phyloP scores from a whole-genome alignment of 2,329 filamentous ascomycete species.

The Periconia macrospinosa region DNA sequence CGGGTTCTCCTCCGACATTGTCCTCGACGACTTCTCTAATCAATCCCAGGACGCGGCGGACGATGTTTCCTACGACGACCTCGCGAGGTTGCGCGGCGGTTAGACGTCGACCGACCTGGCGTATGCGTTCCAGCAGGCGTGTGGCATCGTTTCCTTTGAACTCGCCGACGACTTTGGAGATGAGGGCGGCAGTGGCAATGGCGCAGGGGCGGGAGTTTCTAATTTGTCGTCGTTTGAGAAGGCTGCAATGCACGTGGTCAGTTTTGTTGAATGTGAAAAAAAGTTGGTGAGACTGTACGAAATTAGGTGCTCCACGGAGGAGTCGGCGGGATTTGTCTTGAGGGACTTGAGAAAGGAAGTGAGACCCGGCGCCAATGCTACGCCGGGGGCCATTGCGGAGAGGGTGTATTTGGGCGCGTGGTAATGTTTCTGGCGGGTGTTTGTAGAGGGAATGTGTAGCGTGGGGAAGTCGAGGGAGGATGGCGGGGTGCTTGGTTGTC shows the following conservation, averaged over 20 bases:
- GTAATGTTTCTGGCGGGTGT: neutral
- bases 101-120: conserved; percentile 75
- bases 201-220: conserved; percentile 85
- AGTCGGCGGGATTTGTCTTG: conserved; percentile 74
- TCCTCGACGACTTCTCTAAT: conserved; percentile 91
- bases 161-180: conserved; percentile 82
- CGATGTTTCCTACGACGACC: conserved; percentile 91
- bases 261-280: neutral
- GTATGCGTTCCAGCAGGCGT: conserved; percentile 78
- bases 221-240: conserved; percentile 90
- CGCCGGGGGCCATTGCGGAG: conserved; percentile 29
- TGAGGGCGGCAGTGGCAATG: conserved; percentile 84
- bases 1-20: conserved; percentile 65
- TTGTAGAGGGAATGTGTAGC: neutral
- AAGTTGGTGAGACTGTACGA: conserved; percentile 60
- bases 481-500: neutral
- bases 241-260: conserved; percentile 56
- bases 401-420: neutral
- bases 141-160: conserved; percentile 77
- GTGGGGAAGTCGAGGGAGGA: neutral
- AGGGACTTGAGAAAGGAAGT: conserved; percentile 78
- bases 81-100: conserved; percentile 85
- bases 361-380: conserved; percentile 67
- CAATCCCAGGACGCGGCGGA: conserved; percentile 83
- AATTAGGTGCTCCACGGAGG: conserved; percentile 80